Conservation (phyloP, 2,329 filamentous ascomycete genomes). For the Onygenales sp. region DNA sequence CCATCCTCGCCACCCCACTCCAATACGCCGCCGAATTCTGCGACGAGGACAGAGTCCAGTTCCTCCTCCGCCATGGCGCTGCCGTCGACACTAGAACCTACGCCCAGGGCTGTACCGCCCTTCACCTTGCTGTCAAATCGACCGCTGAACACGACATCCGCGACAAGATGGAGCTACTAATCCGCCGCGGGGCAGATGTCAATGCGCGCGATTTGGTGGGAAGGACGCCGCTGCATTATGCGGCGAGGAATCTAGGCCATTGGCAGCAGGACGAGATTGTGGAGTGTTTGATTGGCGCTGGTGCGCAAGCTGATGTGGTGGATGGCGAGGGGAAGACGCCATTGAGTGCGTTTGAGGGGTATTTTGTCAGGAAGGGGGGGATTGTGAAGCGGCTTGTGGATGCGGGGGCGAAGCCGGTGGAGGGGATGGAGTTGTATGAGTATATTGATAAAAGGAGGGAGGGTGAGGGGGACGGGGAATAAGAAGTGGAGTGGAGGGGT, state of each 20-base stretch:
- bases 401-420: background rate
- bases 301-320: background rate
- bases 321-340: background rate
- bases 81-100: background rate
- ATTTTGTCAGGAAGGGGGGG: background rate
- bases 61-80: slow-evolving; percentile 1
- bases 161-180: background rate
- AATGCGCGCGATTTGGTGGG: background rate
- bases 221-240: background rate
- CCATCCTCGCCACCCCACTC: slow-evolving; percentile 1
- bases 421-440: background rate
- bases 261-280: background rate
- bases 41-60: background rate
- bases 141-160: background rate
- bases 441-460: background rate
- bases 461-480: background rate
- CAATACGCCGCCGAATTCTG: slow-evolving; percentile 1
- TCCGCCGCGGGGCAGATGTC: background rate
- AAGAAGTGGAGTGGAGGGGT: background rate
- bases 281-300: background rate
- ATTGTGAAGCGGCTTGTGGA: slow-evolving; percentile 2
- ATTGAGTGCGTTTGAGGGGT: background rate
- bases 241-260: background rate
- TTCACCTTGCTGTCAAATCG: background rate
- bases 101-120: background rate